phyloP scores from a whole-genome alignment of 208 protist species.

The Crithidia acanthocephali region DNA sequence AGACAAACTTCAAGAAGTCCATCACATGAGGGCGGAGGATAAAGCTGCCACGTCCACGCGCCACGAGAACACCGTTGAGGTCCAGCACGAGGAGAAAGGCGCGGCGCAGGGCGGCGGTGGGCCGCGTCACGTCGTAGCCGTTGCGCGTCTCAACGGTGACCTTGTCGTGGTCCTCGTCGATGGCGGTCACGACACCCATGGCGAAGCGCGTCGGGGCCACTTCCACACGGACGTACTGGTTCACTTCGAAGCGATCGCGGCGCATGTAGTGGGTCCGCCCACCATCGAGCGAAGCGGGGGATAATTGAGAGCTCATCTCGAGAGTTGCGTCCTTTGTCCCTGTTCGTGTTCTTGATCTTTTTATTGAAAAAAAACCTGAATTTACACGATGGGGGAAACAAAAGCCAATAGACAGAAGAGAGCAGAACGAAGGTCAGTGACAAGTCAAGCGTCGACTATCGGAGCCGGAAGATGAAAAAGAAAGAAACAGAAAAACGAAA shows the following conservation, averaged over 20 bases:
- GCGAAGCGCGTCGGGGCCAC: constrained; percentile 63
- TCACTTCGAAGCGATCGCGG: constrained; percentile 71
- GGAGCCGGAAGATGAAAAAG: neutral
- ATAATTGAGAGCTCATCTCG: constrained; percentile 23
- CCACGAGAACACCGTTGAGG: constrained; percentile 91
- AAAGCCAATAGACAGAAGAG: too few species aligned
- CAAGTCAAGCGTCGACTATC: neutral
- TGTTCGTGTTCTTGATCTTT: constrained; percentile 16
- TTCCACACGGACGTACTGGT: constrained; percentile 89
- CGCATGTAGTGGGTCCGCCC: constrained; percentile 19
- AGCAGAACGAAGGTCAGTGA: too few species aligned
- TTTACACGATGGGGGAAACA: too few species aligned
- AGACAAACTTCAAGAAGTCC: constrained; percentile 86
- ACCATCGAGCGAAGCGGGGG: constrained; percentile 1
- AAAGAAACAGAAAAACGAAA: neutral
- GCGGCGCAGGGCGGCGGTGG: constrained; percentile 53
- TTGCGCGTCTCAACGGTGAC: constrained; percentile 76
- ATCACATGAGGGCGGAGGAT: constrained; percentile 71
- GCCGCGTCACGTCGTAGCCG: constrained; percentile 82
- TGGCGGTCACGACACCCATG: constrained; percentile 76
- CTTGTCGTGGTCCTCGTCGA: constrained; percentile 58
- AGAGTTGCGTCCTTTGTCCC: constrained; percentile 6
- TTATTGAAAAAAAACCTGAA: too few species aligned
- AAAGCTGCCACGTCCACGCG: constrained; percentile 69
- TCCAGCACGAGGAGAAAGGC: constrained; percentile 90